phyloP scores from a whole-genome alignment of 805 yeast genomes.

The Ogataea trehalophila region DNA sequence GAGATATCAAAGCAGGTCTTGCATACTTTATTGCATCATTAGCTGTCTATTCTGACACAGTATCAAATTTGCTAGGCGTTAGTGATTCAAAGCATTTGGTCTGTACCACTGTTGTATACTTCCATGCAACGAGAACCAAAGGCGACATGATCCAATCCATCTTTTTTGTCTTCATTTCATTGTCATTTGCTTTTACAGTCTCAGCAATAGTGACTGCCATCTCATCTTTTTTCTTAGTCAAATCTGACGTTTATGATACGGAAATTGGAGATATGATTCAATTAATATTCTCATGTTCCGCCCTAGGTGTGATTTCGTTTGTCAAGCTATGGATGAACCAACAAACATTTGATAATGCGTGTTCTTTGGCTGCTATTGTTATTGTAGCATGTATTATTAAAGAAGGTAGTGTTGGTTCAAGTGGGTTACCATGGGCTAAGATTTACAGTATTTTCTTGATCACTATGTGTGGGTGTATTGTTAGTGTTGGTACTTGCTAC shows the following conservation, averaged over 20 bases:
- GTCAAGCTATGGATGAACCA: slow-evolving; percentile 63
- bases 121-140: slow-evolving; percentile 73
- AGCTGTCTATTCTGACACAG: slow-evolving; percentile 55
- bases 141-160: slow-evolving; percentile 80
- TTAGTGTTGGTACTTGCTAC: slow-evolving; percentile 58
- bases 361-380: slow-evolving; percentile 69
- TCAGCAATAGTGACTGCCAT: slow-evolving; percentile 53
- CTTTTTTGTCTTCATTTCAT: slow-evolving; percentile 51
- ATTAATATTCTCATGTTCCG: slow-evolving; percentile 45
- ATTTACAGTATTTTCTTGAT: slow-evolving; percentile 51
- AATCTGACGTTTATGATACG: slow-evolving; percentile 36
- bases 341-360: slow-evolving; percentile 75
- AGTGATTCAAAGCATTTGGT: slow-evolving; percentile 76
- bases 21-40: slow-evolving; percentile 71
- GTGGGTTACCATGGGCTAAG: slow-evolving; percentile 50
- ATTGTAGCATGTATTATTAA: slow-evolving; percentile 66
- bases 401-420: slow-evolving; percentile 63
- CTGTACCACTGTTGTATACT: slow-evolving; percentile 80
- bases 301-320: slow-evolving; percentile 64
- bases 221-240: slow-evolving; percentile 32
- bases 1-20: slow-evolving; percentile 61
- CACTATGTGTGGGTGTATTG: slow-evolving; percentile 54
- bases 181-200: slow-evolving; percentile 48
- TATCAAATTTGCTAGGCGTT: slow-evolving; percentile 50
- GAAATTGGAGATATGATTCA: slow-evolving; percentile 49